These are phyloP conservation scores for Diaporthe nobilis DNA, from an alignment of 2,329 filamentous ascomycete species.

Conservation along the genomic window DNA sequence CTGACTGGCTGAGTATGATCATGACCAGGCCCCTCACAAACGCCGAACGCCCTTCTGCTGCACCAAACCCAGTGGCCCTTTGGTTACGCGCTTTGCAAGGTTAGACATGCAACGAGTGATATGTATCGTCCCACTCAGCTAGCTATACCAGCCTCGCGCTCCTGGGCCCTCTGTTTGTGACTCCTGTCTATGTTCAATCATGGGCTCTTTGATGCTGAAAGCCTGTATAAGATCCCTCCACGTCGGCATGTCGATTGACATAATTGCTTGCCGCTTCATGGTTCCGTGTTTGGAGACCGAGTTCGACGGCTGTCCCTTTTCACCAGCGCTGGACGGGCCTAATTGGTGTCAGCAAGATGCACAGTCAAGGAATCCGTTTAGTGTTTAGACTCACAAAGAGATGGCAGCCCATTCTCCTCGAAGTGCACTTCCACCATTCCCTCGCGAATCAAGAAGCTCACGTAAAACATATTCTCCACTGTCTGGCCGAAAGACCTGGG, in stretches of 20 bases:
- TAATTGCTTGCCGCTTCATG: constrained; percentile 85
- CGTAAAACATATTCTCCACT: constrained; percentile 96
- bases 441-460: constrained; percentile 94
- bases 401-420: constrained; percentile 82
- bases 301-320: constrained; percentile 58
- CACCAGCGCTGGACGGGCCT: constrained; percentile 29
- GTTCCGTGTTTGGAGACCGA: constrained; percentile 64
- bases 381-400: constrained; percentile 74
- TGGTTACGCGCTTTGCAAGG: neutral
- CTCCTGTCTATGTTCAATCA: constrained; percentile 87
- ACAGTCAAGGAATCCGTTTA: neutral
- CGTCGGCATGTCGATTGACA: constrained; percentile 86
- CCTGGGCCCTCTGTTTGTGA: constrained; percentile 65
- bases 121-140: neutral
- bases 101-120: neutral
- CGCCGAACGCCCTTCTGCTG: constrained; percentile 22
- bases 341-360: neutral
- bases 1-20: neutral
- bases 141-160: constrained; percentile 75
- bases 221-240: constrained; percentile 85
- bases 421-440: constrained; percentile 81
- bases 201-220: constrained; percentile 81
- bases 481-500: constrained; percentile 93
- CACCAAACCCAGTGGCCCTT: neutral
- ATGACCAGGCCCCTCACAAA: constrained; percentile 8